Conservation (phyloP, 306 rosid species). For the Trichosanthes truncata region DNA sequence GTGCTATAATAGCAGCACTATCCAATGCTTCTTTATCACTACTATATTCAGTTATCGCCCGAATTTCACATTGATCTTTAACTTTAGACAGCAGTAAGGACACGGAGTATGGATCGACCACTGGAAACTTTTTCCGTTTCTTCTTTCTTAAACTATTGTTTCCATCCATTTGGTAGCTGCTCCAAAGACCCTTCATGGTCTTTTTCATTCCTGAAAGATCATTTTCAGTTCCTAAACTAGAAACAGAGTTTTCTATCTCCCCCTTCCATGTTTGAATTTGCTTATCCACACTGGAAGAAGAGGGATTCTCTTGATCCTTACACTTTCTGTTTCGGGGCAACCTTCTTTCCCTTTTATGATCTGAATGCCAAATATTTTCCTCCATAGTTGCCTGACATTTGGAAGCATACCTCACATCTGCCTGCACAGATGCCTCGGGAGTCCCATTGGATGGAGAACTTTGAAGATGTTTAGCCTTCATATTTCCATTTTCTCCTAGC, state of each 20-base stretch:
- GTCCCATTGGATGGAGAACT: slow-evolving; percentile 30
- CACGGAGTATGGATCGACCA: slow-evolving; percentile 20
- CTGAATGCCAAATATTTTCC: slow-evolving; percentile 23
- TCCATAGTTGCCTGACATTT: slow-evolving; percentile 35
- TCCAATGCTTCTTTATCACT: slow-evolving; percentile 20
- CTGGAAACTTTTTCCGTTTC: slow-evolving; percentile 45
- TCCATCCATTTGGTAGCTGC: slow-evolving; percentile 34
- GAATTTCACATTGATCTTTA: slow-evolving; percentile 23
- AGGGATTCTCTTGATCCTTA: slow-evolving; percentile 21
- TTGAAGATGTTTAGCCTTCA: slow-evolving; percentile 26
- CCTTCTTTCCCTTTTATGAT: slow-evolving; percentile 55
- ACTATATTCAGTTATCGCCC: slow-evolving; percentile 20
- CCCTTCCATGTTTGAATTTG: slow-evolving; percentile 24
- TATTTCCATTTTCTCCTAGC: slow-evolving; percentile 41
- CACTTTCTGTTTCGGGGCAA: slow-evolving; percentile 31
- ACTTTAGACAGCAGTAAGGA: slow-evolving; percentile 28
- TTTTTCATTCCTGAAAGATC: slow-evolving; percentile 23
- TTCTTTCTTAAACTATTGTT: slow-evolving; percentile 35
- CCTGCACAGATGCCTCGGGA: slow-evolving; percentile 28
- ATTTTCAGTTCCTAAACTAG: slow-evolving; percentile 26
- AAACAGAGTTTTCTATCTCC: slow-evolving; percentile 22
- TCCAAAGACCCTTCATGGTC: slow-evolving; percentile 26
- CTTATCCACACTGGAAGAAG: slow-evolving; percentile 21
- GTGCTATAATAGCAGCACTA: slow-evolving; percentile 19
- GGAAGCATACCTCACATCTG: slow-evolving; percentile 19